Evolutionary conservation across 2,329 filamentous ascomycete genomes (phyloP).

Genomic region (Niveomyces coronatus): DNA sequence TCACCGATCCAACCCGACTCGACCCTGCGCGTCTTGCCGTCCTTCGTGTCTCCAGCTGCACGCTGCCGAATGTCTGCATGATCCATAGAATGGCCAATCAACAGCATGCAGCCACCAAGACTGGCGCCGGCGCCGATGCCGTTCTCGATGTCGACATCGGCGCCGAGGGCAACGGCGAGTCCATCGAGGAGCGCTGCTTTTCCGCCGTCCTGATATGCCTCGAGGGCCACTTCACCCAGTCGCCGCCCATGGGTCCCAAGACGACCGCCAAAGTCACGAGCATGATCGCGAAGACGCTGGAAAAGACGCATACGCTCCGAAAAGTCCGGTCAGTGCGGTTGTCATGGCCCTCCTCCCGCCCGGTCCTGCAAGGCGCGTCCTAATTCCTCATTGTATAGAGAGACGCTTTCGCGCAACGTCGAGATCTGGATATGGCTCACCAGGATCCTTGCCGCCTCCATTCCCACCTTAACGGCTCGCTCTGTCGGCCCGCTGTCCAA

Average conservation of each 20-base stretch:
- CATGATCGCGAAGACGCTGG: slow-evolving; percentile 50
- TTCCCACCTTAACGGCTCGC: slow-evolving; percentile 49
- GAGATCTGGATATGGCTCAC: slow-evolving; percentile 57
- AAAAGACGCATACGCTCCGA: slow-evolving; percentile 52
- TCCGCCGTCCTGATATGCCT: slow-evolving; percentile 49
- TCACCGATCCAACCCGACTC: slow-evolving; percentile 3
- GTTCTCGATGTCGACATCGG: slow-evolving; percentile 12
- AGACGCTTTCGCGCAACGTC: slow-evolving; percentile 51
- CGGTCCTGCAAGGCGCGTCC: too few species aligned
- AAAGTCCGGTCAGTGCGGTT: slow-evolving; percentile 41
- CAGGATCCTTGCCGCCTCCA: slow-evolving; percentile 49
- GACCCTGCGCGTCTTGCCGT: background rate
- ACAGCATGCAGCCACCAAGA: background rate
- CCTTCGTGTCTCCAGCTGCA: background rate
- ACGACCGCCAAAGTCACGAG: slow-evolving; percentile 44
- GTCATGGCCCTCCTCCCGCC: too few species aligned
- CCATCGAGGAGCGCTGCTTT: slow-evolving; percentile 55
- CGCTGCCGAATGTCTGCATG: background rate
- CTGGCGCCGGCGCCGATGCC: too few species aligned
- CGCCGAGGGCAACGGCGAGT: slow-evolving; percentile 25
- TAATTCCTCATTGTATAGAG: slow-evolving; percentile 28
- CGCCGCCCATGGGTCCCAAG: slow-evolving; percentile 45
- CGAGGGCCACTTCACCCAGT: slow-evolving; percentile 49
- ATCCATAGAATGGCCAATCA: slow-evolving; percentile 1
- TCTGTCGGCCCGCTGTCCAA: slow-evolving; percentile 46